Evolutionary conservation across 192 early-diverging fungal genomes (phyloP).

Genomic region (Kickxella alabastrina): DNA sequence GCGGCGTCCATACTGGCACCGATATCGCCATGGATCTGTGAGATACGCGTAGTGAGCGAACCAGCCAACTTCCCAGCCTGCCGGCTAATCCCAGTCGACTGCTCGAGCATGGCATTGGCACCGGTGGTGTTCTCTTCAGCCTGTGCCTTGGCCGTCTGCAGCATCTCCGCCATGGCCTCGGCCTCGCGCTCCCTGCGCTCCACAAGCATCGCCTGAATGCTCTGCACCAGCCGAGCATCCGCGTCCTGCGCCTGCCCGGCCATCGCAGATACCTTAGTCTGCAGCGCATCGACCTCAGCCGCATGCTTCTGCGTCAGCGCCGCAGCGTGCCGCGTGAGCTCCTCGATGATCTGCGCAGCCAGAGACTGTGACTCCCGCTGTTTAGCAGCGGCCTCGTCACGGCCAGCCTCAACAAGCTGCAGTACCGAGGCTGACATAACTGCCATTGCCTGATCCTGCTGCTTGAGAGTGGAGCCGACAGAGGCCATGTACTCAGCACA

Average conservation of each 20-base stretch:
- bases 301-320: conserved; percentile 7
- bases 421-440: neutral
- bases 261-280: conserved; percentile 21
- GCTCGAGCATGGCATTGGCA: neutral
- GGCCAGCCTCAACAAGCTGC: neutral
- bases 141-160: neutral
- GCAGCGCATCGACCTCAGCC: conserved; percentile 10
- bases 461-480: neutral
- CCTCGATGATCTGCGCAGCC: conserved; percentile 3
- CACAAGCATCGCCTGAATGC: conserved; percentile 4
- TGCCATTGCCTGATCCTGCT: neutral
- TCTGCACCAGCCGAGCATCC: conserved; percentile 17
- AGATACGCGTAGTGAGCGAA: neutral
- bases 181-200: conserved; percentile 16
- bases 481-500: neutral
- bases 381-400: neutral
- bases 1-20: neutral
- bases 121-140: neutral
- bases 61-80: neutral
- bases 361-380: neutral
- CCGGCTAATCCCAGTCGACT: neutral
- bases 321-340: conserved; percentile 4
- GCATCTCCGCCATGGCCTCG: neutral
- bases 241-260: conserved; percentile 1
- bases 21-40: neutral